Percentiles rank a stretch among this genome's conserved stretches.
phyloP scores from a whole-genome alignment of 768 basidiomycete species.

The Lactarius hatsudake region DNA sequence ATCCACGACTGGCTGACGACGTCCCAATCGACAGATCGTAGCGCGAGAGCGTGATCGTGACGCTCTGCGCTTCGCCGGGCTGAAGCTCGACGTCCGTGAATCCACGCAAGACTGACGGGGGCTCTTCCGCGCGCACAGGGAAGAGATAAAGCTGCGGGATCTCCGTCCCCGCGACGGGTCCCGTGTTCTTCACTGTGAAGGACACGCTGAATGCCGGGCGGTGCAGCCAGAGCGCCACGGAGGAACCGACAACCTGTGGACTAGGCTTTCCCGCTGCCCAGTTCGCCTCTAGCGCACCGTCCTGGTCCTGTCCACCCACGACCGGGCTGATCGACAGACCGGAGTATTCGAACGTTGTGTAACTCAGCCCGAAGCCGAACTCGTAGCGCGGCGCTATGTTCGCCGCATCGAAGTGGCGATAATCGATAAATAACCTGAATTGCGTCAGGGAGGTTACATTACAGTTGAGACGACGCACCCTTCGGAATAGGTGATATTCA shows the following conservation, averaged over 20 bases:
- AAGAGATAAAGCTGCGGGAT: slow-evolving; percentile 53
- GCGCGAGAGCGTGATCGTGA: slow-evolving; percentile 54
- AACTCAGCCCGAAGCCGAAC: not conserved
- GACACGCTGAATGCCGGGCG: slow-evolving; percentile 52
- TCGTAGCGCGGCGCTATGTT: not conserved
- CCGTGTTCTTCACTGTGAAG: slow-evolving; percentile 57
- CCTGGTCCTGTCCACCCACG: slow-evolving; percentile 32
- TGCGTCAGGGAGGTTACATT: not conserved
- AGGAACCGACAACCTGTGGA: slow-evolving; percentile 54
- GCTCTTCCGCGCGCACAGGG: slow-evolving; percentile 46
- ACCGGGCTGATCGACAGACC: slow-evolving; percentile 50
- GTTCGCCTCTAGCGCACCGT: slow-evolving; percentile 40
- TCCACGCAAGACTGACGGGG: slow-evolving; percentile 54
- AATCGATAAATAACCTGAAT: slow-evolving; percentile 14
- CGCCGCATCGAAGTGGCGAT: not conserved
- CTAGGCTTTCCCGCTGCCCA: slow-evolving; percentile 62
- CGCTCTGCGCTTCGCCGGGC: slow-evolving; percentile 46
- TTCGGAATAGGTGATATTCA: slow-evolving; percentile 27
- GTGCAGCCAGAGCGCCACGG: slow-evolving; percentile 39
- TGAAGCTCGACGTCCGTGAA: slow-evolving; percentile 57
- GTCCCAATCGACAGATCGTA: slow-evolving; percentile 56
- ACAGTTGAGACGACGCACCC: slow-evolving; percentile 27
- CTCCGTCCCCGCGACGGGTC: not conserved
- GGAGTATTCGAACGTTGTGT: slow-evolving; percentile 30
- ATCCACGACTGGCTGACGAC: slow-evolving; percentile 69